Evolutionary conservation across 2,329 filamentous ascomycete species (phyloP).

Genomic region (Fusarium albosuccineum): DNA sequence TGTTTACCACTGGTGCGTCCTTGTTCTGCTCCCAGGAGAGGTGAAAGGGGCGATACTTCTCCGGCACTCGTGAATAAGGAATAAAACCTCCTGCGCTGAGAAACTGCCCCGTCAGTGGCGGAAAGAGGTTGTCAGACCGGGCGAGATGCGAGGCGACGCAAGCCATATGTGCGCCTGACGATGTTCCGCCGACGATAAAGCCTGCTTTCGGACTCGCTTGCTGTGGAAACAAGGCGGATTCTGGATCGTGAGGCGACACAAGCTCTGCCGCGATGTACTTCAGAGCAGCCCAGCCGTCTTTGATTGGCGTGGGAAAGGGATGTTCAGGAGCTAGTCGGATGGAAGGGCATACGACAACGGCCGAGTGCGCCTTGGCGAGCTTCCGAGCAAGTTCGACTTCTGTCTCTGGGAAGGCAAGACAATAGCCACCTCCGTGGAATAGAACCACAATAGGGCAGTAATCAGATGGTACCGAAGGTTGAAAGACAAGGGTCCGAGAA

Average conservation of each 20-base stretch:
- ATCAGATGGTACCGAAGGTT: too few species aligned
- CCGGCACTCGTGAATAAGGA: too few species aligned
- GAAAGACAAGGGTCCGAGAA: too few species aligned
- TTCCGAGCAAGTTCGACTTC: not conserved
- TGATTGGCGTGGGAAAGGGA: not conserved
- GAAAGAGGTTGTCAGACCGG: not conserved
- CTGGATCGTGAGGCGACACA: not conserved
- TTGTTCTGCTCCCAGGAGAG: too few species aligned
- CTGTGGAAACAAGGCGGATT: too few species aligned
- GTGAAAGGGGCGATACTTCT: too few species aligned
- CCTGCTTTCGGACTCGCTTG: not conserved
- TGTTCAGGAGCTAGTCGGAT: not conserved
- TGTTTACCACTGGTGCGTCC: too few species aligned
- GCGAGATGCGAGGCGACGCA: not conserved
- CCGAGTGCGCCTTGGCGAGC: not conserved
- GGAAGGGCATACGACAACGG: not conserved
- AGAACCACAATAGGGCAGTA: not conserved
- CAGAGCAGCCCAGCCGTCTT: constrained; percentile 1
- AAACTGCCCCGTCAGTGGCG: not conserved
- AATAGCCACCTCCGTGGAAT: not conserved
- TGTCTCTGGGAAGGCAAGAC: not conserved
- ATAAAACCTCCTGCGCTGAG: not conserved
- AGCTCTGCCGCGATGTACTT: not conserved
- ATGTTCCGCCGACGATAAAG: constrained; percentile 1
- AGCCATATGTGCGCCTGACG: not conserved